phyloP scores from a whole-genome alignment of 768 basidiomycete species.

The Holtermannia corniformis region DNA sequence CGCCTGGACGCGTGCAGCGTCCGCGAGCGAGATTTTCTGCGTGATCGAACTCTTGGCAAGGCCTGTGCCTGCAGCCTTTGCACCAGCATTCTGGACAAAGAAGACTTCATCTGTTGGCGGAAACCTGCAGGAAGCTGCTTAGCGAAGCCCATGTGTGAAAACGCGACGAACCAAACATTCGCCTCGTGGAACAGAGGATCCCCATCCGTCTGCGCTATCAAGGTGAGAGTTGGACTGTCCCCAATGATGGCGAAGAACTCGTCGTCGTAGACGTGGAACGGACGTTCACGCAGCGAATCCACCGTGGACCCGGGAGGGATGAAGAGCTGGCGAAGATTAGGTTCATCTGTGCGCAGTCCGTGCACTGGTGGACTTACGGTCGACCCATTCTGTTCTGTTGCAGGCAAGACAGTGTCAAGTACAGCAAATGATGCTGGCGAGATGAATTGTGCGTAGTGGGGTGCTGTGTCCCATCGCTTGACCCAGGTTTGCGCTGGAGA shows the following conservation, averaged over 20 bases:
- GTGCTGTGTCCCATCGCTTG: background rate
- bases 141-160: background rate
- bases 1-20: constrained; percentile 46
- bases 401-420: constrained; percentile 17
- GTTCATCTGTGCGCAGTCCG: background rate
- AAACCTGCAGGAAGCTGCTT: constrained; percentile 35
- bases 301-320: constrained; percentile 55
- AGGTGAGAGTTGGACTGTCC: constrained; percentile 49
- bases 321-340: constrained; percentile 21
- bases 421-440: constrained; percentile 19
- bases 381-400: constrained; percentile 11
- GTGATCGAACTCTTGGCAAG: constrained; percentile 57
- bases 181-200: constrained; percentile 74
- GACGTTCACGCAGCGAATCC: constrained; percentile 44
- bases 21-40: constrained; percentile 54
- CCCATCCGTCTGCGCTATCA: constrained; percentile 53
- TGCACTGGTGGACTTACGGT: constrained; percentile 20
- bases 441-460: constrained; percentile 19
- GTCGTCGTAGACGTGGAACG: constrained; percentile 51
- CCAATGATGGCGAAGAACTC: constrained; percentile 58
- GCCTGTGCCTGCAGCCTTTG: constrained; percentile 55
- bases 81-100: constrained; percentile 64
- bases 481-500: no score
- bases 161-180: constrained; percentile 17
- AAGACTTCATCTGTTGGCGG: constrained; percentile 61